These are phyloP conservation scores for Penicillium taxi DNA, from an alignment of 495 filamentous ascomycete species.

Conservation along the genomic window DNA sequence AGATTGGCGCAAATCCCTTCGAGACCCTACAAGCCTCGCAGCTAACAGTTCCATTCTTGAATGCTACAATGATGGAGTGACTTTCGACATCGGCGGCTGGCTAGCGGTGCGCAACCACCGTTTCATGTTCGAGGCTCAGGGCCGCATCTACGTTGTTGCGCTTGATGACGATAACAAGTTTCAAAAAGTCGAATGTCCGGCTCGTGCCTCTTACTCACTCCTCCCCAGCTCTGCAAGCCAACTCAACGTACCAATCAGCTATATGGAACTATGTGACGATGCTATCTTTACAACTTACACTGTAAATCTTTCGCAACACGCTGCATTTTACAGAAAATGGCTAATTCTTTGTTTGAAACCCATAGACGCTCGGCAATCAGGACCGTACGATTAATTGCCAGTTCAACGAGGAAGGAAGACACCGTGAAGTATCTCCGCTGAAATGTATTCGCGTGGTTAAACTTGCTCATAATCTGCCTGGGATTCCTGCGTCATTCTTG, in stretches of 20 bases:
- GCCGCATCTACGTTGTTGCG: slow-evolving; percentile 29
- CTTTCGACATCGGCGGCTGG: slow-evolving; percentile 35
- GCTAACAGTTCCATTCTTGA: slow-evolving; percentile 25
- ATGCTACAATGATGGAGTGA: slow-evolving; percentile 29
- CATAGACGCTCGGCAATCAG: too few relatives aligned
- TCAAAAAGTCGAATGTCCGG: slow-evolving; percentile 18
- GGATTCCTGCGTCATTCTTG: too few relatives aligned
- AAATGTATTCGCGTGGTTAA: too few relatives aligned
- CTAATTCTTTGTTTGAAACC: background rate
- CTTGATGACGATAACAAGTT: slow-evolving; percentile 27
- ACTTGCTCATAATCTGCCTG: too few relatives aligned
- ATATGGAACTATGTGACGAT: slow-evolving; percentile 34
- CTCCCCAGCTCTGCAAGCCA: slow-evolving; percentile 28
- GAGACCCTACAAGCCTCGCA: slow-evolving; percentile 12
- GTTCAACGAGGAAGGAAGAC: too few relatives aligned
- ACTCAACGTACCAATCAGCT: slow-evolving; percentile 32
- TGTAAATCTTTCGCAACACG: too few relatives aligned
- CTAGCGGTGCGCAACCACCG: slow-evolving; percentile 33
- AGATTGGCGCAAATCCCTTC: slow-evolving; percentile 31
- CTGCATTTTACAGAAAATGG: too few relatives aligned
- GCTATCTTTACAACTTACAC: slow-evolving; percentile 35
- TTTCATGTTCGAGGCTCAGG: slow-evolving; percentile 37
- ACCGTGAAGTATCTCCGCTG: too few relatives aligned
- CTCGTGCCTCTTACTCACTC: slow-evolving; percentile 30
- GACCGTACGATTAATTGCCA: too few relatives aligned